A percentile compares a stretch with the other conserved stretches of the same genome.
These are phyloP conservation scores for Boechera stricta DNA, from an alignment of 345 rosid genomes.

Conservation along the genomic window DNA sequence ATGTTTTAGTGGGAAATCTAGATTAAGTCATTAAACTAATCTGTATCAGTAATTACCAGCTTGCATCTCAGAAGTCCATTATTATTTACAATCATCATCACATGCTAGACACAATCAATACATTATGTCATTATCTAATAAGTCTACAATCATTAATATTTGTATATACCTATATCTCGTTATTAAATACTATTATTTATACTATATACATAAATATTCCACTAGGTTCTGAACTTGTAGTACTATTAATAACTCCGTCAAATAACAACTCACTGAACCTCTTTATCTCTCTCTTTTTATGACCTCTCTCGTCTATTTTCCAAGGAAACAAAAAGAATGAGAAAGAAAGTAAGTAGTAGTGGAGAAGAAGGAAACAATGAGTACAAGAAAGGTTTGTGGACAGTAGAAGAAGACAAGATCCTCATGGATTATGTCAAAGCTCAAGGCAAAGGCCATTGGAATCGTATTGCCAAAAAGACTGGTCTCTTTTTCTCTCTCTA, in stretches of 20 bases:
- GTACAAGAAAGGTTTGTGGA: constrained; percentile 57
- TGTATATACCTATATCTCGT: background rate
- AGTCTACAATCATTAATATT: constrained; percentile 14
- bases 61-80: constrained; percentile 37
- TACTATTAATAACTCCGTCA: constrained; percentile 40
- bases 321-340: constrained; percentile 39
- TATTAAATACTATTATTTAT: background rate
- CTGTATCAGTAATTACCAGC: constrained; percentile 40
- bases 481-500: constrained; percentile 44
- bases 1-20: constrained; percentile 17
- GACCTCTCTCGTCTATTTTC: constrained; percentile 31
- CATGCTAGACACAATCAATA: constrained; percentile 45
- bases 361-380: constrained; percentile 46
- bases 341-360: constrained; percentile 36
- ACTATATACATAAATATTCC: constrained; percentile 30
- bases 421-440: constrained; percentile 56
- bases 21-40: constrained; percentile 26
- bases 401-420: constrained; percentile 56
- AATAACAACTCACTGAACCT: constrained; percentile 14
- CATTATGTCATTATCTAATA: constrained; percentile 32
- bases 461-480: constrained; percentile 56
- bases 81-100: constrained; percentile 33
- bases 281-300: constrained; percentile 28
- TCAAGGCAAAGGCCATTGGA: constrained; percentile 76
- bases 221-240: constrained; percentile 34